A percentile compares a stretch with the other conserved stretches of the same genome.
phyloP scores from a whole-genome alignment of 495 filamentous ascomycete genomes.

The Talaromyces borbonicus region DNA sequence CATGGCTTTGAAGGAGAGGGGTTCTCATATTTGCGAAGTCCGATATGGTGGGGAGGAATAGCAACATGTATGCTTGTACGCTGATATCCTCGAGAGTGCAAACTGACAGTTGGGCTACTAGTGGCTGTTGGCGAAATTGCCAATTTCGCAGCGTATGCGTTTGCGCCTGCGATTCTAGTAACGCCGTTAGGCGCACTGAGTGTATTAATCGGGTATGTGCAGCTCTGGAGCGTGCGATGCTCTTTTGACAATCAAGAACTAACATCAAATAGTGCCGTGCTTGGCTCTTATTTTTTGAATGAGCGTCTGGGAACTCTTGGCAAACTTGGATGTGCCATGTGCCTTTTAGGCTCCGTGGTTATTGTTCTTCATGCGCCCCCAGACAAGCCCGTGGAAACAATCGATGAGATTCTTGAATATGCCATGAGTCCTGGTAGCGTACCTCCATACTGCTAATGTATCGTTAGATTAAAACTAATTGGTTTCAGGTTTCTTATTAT shows the following conservation, averaged over 20 bases:
- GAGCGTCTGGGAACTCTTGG: slow-evolving; percentile 83
- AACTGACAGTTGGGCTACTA: too few species aligned
- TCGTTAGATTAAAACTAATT: slow-evolving; percentile 17
- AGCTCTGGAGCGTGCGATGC: neutral
- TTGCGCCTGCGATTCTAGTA: slow-evolving; percentile 93
- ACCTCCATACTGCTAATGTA: neutral
- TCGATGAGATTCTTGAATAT: slow-evolving; percentile 80
- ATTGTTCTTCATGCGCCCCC: slow-evolving; percentile 96
- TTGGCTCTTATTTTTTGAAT: slow-evolving; percentile 88
- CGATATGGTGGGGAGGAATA: slow-evolving; percentile 93
- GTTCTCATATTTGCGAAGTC: slow-evolving; percentile 83
- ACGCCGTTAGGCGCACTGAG: slow-evolving; percentile 88
- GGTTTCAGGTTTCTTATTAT: slow-evolving; percentile 69
- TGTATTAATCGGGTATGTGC: slow-evolving; percentile 76
- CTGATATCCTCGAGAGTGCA: neutral
- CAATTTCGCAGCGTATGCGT: slow-evolving; percentile 97
- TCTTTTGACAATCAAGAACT: neutral
- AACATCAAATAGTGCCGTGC: slow-evolving; percentile 49
- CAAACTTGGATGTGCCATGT: slow-evolving; percentile 91
- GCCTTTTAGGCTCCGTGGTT: slow-evolving; percentile 90
- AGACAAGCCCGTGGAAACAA: slow-evolving; percentile 76
- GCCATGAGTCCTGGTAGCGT: slow-evolving; percentile 74
- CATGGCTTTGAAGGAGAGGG: slow-evolving; percentile 97
- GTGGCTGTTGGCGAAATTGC: slow-evolving; percentile 80
- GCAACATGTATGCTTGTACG: slow-evolving; percentile 54